A percentile compares a stretch with the other conserved stretches of the same genome.
These are phyloP conservation scores for Colletotrichum falcatum DNA, from an alignment of 2,329 filamentous ascomycete species.

Conservation along the genomic window DNA sequence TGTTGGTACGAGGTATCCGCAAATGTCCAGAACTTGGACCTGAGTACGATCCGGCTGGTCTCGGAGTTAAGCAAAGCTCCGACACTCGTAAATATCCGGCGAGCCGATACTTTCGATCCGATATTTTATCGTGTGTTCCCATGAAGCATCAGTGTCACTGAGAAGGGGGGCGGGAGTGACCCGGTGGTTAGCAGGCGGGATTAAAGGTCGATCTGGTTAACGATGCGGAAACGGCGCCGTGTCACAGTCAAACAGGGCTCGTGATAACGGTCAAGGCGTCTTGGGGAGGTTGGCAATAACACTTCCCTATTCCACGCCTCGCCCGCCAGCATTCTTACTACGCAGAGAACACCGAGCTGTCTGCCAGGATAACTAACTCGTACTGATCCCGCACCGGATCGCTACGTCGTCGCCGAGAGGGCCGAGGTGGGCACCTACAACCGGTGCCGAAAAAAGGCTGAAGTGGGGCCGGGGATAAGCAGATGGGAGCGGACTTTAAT, in stretches of 20 bases:
- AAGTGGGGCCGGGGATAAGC: conserved; percentile 36
- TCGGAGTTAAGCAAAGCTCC: conserved; percentile 17
- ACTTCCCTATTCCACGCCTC: no score
- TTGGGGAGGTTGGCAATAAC: not conserved
- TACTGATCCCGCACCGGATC: not conserved
- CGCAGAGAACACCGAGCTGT: not conserved
- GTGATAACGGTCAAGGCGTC: not conserved
- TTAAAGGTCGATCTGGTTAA: not conserved
- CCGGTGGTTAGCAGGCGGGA: not conserved
- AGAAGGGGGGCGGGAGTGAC: not conserved
- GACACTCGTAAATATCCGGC: not conserved
- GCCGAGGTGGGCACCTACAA: conserved; percentile 23
- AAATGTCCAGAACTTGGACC: not conserved
- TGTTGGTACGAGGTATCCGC: not conserved
- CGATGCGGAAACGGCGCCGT: not conserved
- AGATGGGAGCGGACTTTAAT: conserved; percentile 21
- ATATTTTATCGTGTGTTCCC: not conserved
- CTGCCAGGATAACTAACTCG: not conserved
- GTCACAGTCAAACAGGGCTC: conserved; percentile 16
- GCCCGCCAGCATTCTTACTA: not conserved
- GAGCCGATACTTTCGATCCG: not conserved
- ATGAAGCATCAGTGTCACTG: not conserved
- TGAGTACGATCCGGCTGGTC: not conserved
- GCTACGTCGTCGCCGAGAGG: not conserved
- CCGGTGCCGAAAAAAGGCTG: conserved; percentile 17